phyloP scores from a whole-genome alignment of 2,329 filamentous ascomycete genomes.

The Neonectria magnoliae region DNA sequence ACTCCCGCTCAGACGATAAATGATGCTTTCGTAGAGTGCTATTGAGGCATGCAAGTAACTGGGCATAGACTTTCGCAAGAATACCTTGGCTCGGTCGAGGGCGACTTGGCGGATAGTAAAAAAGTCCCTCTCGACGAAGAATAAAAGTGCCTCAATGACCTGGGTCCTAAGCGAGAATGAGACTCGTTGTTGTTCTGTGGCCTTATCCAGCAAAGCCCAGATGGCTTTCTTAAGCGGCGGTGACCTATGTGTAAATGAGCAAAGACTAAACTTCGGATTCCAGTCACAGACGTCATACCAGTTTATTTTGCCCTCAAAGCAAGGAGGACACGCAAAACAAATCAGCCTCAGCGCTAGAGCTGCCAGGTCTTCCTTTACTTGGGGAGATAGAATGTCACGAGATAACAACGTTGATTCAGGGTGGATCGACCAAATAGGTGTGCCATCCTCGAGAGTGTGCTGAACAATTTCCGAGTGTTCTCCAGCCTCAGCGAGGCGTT shows the following conservation, averaged over 20 bases:
- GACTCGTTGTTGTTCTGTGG: conserved; percentile 26
- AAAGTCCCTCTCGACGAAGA: conserved; percentile 46
- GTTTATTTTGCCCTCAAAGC: conserved; percentile 45
- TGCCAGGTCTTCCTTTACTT: conserved; percentile 34
- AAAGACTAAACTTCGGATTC: rapidly evolving
- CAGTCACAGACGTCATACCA: conserved; percentile 34
- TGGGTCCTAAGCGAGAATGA: conserved; percentile 26
- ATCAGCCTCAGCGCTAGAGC: conserved; percentile 36
- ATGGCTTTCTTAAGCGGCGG: conserved; percentile 36
- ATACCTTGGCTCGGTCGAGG: conserved; percentile 34
- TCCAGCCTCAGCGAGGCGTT: conserved; percentile 8
- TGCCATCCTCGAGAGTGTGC: conserved; percentile 32
- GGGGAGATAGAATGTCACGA: conserved; percentile 13
- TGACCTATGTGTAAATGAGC: conserved; percentile 34
- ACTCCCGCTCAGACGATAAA: conserved; percentile 41
- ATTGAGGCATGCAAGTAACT: conserved; percentile 47
- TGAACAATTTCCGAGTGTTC: conserved; percentile 27
- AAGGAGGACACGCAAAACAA: conserved; percentile 45
- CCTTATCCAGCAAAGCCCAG: conserved; percentile 42
- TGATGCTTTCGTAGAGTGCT: conserved; percentile 45
- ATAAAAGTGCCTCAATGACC: conserved; percentile 44
- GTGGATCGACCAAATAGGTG: conserved; percentile 31
- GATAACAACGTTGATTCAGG: conserved; percentile 9
- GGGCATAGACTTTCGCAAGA: conserved; percentile 44
- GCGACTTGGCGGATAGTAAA: conserved; percentile 39